phyloP scores from a whole-genome alignment of 2,329 filamentous ascomycete genomes.

The Epichloe festucae region DNA sequence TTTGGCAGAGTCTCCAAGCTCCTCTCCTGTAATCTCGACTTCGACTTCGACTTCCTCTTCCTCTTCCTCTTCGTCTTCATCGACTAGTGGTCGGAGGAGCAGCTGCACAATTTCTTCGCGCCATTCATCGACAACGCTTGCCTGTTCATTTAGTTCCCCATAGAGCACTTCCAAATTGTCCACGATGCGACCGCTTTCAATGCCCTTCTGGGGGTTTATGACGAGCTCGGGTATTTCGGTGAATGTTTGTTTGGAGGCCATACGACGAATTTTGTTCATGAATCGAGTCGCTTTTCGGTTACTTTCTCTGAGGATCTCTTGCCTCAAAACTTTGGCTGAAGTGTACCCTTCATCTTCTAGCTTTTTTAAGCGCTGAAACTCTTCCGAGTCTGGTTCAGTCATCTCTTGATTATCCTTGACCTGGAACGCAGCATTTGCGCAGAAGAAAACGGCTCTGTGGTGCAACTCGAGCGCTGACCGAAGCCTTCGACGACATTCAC shows the following conservation, averaged over 20 bases:
- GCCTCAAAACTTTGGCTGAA: constrained; percentile 60
- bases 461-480: constrained; percentile 65
- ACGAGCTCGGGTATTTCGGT: constrained; percentile 45
- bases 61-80: constrained; percentile 55
- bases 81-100: constrained; percentile 62
- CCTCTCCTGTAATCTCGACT: constrained; percentile 69
- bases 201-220: constrained; percentile 45
- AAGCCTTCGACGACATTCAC: constrained; percentile 49
- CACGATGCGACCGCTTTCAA: constrained; percentile 57
- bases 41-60: constrained; percentile 68
- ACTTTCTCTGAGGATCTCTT: constrained; percentile 57
- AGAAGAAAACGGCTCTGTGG: constrained; percentile 75
- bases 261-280: constrained; percentile 50
- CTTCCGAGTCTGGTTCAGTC: constrained; percentile 52
- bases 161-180: constrained; percentile 55
- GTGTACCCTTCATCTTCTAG: constrained; percentile 65
- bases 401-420: constrained; percentile 58
- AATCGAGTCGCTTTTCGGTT: constrained; percentile 26
- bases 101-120: constrained; percentile 59
- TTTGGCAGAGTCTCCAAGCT: constrained; percentile 78
- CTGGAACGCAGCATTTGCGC: constrained; percentile 71
- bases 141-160: constrained; percentile 57
- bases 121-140: constrained; percentile 59
- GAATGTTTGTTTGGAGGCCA: constrained; percentile 40
- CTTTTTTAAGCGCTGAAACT: constrained; percentile 56